Evolutionary conservation across 2,329 filamentous ascomycete genomes (phyloP), one percentile per base, ranked within the genome.

Genomic region (Fusarium sp.): DNA sequence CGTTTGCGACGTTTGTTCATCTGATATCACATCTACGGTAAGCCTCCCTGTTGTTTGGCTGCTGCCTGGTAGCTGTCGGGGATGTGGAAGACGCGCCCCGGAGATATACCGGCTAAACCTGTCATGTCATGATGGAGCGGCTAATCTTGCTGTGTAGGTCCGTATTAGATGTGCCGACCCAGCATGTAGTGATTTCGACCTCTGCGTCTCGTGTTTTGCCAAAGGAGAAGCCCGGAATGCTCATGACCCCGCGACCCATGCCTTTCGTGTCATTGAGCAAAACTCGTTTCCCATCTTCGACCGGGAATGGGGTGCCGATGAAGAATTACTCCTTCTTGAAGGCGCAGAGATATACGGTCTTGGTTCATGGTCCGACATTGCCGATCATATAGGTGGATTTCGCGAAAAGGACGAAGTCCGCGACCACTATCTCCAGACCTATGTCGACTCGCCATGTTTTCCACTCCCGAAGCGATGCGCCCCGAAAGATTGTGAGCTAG

Each of bases 201-300:
- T 99, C 62, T 99, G 97, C 82, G 97, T 99, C 41, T 93, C 94
- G 64, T 99, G 97, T 84, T 99, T 99, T 83, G 89, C 94, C 37
- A 92, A 93, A 75, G 96, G 95, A 73, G 91, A 94, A 78, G 88
- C 90, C 54, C 94, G 94, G 72, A 94, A 94, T 78, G 92, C 93
- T 65, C 97, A 99, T 83, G 92, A 97, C 76, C 96, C 97, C 9
- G 89, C 92, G 6, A 94, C 93, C 14, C 97, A 99, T 84, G 88
- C 94, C 16, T 99, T 92, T 82, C 93, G 94, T 73, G 97, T 99
- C 37, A 98, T 99, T 75, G 97, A 99, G 83, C 97, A 98, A 80
- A 98, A 99, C 81, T 98, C 96, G 0, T 97, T 99, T 59, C 97
- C 97, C 1, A 98, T 99, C 68, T 99, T 97, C 80, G 93, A 95